phyloP scores from a whole-genome alignment of 106 monocot genomes.

The Acorus gramineus region DNA sequence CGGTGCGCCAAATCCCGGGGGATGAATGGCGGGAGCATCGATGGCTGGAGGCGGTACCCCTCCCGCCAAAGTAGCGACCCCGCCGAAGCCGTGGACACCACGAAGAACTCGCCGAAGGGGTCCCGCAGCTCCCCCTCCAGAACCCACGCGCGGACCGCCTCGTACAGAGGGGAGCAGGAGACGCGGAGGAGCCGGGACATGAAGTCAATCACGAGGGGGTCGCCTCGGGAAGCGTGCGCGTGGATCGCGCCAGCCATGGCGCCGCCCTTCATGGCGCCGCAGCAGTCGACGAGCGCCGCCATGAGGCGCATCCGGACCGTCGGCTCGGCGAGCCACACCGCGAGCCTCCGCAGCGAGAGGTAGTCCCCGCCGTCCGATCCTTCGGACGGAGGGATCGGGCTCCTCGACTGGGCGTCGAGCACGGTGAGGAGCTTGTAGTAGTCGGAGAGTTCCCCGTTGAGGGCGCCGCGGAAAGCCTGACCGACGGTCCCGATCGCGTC shows the following conservation, averaged over 20 bases:
- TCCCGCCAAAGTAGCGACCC: constrained; percentile 87
- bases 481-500: constrained; percentile 70
- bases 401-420: constrained; percentile 57
- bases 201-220: constrained; percentile 80
- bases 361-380: constrained; percentile 27
- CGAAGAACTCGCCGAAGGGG: constrained; percentile 74
- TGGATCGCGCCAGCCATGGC: constrained; percentile 96
- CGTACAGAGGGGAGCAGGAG: constrained; percentile 89
- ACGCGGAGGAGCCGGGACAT: constrained; percentile 69
- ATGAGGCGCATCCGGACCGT: constrained; percentile 87
- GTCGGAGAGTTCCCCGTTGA: constrained; percentile 76
- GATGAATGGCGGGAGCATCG: constrained; percentile 91
- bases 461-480: constrained; percentile 76
- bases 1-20: constrained; percentile 67
- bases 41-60: constrained; percentile 71
- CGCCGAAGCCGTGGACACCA: constrained; percentile 72
- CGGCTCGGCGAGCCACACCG: constrained; percentile 92
- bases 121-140: constrained; percentile 92
- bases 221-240: constrained; percentile 63
- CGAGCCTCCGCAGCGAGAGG: constrained; percentile 61
- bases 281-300: constrained; percentile 79
- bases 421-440: constrained; percentile 89
- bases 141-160: constrained; percentile 92
- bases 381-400: constrained; percentile 51
- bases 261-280: constrained; percentile 57